Base-by-base conservation (phyloP, 805 yeast species). In the Jamesozyma piceae region DNA sequence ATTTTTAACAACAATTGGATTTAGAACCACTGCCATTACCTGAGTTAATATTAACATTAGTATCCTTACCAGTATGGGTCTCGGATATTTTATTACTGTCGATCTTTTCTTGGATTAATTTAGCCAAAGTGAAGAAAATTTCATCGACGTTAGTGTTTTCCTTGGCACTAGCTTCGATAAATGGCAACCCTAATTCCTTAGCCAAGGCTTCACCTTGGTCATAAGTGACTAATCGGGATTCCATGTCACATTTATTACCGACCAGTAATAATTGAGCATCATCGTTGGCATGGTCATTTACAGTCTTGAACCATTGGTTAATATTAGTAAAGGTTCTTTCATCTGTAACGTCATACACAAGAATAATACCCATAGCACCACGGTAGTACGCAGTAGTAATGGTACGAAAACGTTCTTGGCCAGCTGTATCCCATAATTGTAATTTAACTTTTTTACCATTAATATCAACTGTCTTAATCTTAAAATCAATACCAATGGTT, bases 361-460 rank as follows among this genome's bases (percentile, higher is more conserved):
- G 73, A 39, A 83, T 80, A 55, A 84, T 83, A 49, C 94, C 94
- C 80, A 82, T 80, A 44, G 94, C 92, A 44, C 94, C 94, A 64
- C 94, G 77, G 66, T 84, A 84, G 65, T 84, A 84, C 1, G 94
- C 90, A n/a, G 92, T 82, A 38, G 92, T 89, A 67, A 88, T 88
- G 34, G 95, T 86, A 68, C 95, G 77, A 69, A 88, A 88, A 58
- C 96, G 74, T 64, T 88, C 96, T 68, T 88, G 96, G n/a, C 96
- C 96, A 1, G 96, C 96, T 33, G 96, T 88, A 63, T 88, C 96
- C 96, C 96, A 83, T 35, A 90, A 84, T 65, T 92, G 98, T 61
- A 90, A 75, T 68, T 92, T 92, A 66, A 92, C 84, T 51, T 82
- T 82, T 66, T 85, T 84, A 42, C 95, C 96, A 49, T 90, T 90